These are phyloP conservation scores for Exsudoporus frostii DNA, from an alignment of 768 basidiomycete genomes.

Conservation along the genomic window DNA sequence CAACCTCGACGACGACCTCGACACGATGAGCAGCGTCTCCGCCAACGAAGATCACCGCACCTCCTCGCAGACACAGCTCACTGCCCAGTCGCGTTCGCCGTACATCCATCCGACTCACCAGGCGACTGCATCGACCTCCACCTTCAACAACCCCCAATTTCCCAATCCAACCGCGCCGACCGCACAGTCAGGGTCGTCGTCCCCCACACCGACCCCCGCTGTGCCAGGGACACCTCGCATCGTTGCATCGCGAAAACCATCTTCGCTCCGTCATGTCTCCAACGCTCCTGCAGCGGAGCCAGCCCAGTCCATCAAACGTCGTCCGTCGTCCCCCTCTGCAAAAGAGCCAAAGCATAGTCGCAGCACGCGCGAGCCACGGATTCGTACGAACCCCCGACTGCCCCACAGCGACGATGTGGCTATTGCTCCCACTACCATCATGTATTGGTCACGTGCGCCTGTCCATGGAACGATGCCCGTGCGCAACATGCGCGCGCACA, in stretches of 20 bases:
- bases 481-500: slow-evolving; percentile 76
- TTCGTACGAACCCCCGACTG: slow-evolving; percentile 53
- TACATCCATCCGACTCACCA: slow-evolving; percentile 37
- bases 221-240: slow-evolving; percentile 27
- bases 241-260: slow-evolving; percentile 29
- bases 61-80: slow-evolving; percentile 3
- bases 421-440: slow-evolving; percentile 64
- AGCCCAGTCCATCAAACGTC: slow-evolving; percentile 25
- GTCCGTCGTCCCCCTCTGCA: slow-evolving; percentile 26
- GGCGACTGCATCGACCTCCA: slow-evolving; percentile 35
- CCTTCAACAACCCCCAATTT: slow-evolving; percentile 27
- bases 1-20: slow-evolving; percentile 22
- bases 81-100: slow-evolving; percentile 32
- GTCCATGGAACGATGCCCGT: slow-evolving; percentile 68
- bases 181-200: not conserved
- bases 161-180: not conserved
- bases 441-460: slow-evolving; percentile 86
- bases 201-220: slow-evolving; percentile 16
- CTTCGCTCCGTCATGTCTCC: slow-evolving; percentile 30
- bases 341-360: slow-evolving; percentile 24
- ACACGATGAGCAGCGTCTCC: slow-evolving; percentile 22
- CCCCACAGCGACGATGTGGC: slow-evolving; percentile 59
- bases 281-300: slow-evolving; percentile 26
- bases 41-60: slow-evolving; percentile 11
- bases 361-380: slow-evolving; percentile 28